Base-by-base conservation (phyloP, 805 yeast species). In the Kockiozyma suomiensis region DNA sequence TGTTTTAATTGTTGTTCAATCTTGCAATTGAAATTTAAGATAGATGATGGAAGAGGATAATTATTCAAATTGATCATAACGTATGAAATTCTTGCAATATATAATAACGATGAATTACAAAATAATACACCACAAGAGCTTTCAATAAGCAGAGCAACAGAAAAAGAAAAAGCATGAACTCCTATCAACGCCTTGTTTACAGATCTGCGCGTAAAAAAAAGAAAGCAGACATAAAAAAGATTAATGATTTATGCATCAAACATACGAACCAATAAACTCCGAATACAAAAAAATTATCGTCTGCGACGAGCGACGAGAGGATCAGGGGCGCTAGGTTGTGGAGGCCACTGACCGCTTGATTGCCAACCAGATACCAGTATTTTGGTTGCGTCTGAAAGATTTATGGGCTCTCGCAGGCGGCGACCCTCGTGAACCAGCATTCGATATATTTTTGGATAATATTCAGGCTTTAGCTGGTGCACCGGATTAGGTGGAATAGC, bases 351-450 rank as follows among this genome's bases (percentile, higher is more conserved):
- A 52, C 86, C 90, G 23, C 84, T 84, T 61, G 84, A 85, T 15
- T 81, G 79, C 98, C 98, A 92, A 19, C 97, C 97, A 2, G 87
- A 82, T 68, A 89, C 85, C 43, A 92, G 81, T 25, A 92, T 82
- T 65, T 81, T 81, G 53, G 90, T 71, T 43, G 88, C 83, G 71
- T 90, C 96, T 59, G 77, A 78, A 68, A 93, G 79, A 72, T 88
- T 90, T 74, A 93, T 77, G 15, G 91, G 88, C 57, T 78, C 78
- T 68, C 83, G 85, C 68, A 93, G 78, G 5, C 82, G 79, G 67
- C 85, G 84, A 38, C 86, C 85, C 69, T 87, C 86, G 46, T 86
- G 82, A 28, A 92, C 87, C 67, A 93, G 76, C 64, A 81, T 81
- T 57, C 81, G 81, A 73, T 90, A 93, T 8, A 93, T 80, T 21